These are phyloP conservation scores for Phaeosphaeriaceae sp. DNA, from an alignment of 2,329 filamentous ascomycete species.

Conservation along the genomic window DNA sequence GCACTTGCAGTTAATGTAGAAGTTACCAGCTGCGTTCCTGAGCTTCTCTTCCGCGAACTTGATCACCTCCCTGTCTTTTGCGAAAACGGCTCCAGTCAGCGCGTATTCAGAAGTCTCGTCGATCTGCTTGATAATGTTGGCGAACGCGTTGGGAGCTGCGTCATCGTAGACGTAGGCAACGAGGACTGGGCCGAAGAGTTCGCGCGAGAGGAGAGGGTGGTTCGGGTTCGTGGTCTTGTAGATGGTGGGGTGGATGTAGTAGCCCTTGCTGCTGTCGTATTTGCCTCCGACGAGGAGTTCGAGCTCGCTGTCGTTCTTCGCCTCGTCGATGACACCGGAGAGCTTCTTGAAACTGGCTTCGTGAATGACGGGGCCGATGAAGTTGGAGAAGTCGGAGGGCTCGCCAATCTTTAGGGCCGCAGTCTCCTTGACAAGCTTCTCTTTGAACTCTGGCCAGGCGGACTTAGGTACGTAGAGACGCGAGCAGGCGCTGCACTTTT, in stretches of 20 bases:
- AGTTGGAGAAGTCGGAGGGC: slow-evolving; percentile 75
- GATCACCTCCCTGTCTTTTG: slow-evolving; percentile 70
- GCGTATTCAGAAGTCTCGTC: slow-evolving; percentile 79
- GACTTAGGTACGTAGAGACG: slow-evolving; percentile 80
- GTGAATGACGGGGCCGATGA: slow-evolving; percentile 89
- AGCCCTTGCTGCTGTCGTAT: slow-evolving; percentile 79
- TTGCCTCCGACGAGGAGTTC: slow-evolving; percentile 77
- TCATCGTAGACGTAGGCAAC: slow-evolving; percentile 82
- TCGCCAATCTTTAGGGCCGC: slow-evolving; percentile 73
- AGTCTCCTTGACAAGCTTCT: slow-evolving; percentile 71
- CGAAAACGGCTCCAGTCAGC: slow-evolving; percentile 79
- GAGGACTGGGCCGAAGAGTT: slow-evolving; percentile 84
- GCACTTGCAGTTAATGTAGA: slow-evolving; percentile 85
- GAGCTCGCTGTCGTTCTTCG: slow-evolving; percentile 77
- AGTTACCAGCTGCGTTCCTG: slow-evolving; percentile 78
- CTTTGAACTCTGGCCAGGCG: slow-evolving; percentile 74
- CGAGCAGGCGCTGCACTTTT: slow-evolving; percentile 89
- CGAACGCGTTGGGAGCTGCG: slow-evolving; percentile 63
- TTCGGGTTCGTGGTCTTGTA: slow-evolving; percentile 76
- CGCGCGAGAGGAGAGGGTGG: slow-evolving; percentile 76
- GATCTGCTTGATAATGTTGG: slow-evolving; percentile 66
- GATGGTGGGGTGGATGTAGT: slow-evolving; percentile 83
- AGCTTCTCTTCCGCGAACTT: slow-evolving; percentile 74
- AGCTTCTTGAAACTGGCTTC: slow-evolving; percentile 82
- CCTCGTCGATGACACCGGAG: slow-evolving; percentile 75